Evolutionary conservation across 192 early-diverging fungal genomes (phyloP).

Genomic region (Coemansia sp.): DNA sequence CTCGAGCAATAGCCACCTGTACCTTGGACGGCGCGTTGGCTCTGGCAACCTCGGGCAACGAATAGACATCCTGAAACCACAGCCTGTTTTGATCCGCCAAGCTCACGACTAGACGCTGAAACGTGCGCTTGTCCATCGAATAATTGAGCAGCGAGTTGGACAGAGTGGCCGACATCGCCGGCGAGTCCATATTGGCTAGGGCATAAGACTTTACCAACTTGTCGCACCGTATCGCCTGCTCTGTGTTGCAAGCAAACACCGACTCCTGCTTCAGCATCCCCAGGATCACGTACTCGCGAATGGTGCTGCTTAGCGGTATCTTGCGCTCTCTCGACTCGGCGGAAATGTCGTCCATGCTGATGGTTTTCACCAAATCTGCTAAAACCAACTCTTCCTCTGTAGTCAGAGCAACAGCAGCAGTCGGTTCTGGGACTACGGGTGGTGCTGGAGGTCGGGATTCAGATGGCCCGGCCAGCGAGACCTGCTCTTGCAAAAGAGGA

Average conservation of each 20-base stretch:
- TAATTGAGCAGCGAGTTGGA: slow-evolving; percentile 2
- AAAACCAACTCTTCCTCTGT: not conserved
- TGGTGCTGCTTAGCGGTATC: not conserved
- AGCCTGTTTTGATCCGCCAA: slow-evolving; percentile 14
- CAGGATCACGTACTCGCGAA: slow-evolving; percentile 34
- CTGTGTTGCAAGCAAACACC: not conserved
- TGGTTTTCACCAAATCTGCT: not conserved
- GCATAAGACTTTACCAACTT: slow-evolving; percentile 7
- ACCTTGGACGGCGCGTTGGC: not conserved
- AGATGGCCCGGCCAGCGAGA: not conserved
- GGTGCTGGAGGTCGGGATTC: not conserved
- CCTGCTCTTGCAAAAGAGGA: not conserved
- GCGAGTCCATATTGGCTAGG: not conserved
- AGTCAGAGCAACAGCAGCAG: not conserved
- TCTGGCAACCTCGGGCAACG: not conserved
- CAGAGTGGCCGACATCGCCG: slow-evolving; percentile 4
- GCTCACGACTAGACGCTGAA: slow-evolving; percentile 13
- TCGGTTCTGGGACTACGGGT: not conserved
- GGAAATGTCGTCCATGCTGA: slow-evolving; percentile 14
- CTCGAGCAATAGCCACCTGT: slow-evolving; percentile 16
- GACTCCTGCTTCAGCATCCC: slow-evolving; percentile 24
- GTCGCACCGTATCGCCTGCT: not conserved
- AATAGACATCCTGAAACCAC: slow-evolving; percentile 3
- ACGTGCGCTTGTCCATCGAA: slow-evolving; percentile 34
- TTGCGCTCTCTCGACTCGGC: slow-evolving; percentile 14